phyloP scores from a whole-genome alignment of 2,329 filamentous ascomycete genomes.

The Emmonsiellopsis sp. region DNA sequence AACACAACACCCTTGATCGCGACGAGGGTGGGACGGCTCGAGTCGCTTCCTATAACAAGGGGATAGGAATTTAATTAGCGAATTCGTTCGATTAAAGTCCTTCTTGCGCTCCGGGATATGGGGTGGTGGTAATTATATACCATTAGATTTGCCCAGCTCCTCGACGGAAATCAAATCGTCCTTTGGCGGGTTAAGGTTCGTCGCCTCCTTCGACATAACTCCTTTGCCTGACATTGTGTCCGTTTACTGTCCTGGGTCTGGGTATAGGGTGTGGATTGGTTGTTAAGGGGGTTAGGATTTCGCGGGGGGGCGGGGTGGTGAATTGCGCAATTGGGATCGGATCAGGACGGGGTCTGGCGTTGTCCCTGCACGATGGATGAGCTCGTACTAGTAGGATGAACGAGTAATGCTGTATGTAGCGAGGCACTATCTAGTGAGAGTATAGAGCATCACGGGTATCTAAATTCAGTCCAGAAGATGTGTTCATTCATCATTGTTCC shows the following conservation, averaged over 20 bases:
- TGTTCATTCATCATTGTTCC: no score
- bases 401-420: no score
- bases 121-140: constrained; percentile 42
- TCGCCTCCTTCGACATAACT: constrained; percentile 13
- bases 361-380: no score
- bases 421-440: no score
- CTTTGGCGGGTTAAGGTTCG: constrained; percentile 66
- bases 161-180: constrained; percentile 75
- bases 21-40: constrained; percentile 42
- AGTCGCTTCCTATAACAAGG: constrained; percentile 8
- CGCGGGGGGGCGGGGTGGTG: background rate
- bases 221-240: constrained; percentile 9
- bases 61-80: background rate
- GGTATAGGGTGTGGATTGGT: background rate
- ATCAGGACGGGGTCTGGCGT: no score
- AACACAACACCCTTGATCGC: constrained; percentile 83
- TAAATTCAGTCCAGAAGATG: no score
- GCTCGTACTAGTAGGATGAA: no score
- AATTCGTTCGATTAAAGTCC: background rate
- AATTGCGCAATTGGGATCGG: no score
- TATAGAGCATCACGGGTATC: no score
- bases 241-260: background rate
- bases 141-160: constrained; percentile 71
- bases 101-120: background rate
- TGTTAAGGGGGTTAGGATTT: background rate